Evolutionary conservation across 2,329 filamentous ascomycete genomes (phyloP).

Genomic region (Aspergillus novofumigatus): DNA sequence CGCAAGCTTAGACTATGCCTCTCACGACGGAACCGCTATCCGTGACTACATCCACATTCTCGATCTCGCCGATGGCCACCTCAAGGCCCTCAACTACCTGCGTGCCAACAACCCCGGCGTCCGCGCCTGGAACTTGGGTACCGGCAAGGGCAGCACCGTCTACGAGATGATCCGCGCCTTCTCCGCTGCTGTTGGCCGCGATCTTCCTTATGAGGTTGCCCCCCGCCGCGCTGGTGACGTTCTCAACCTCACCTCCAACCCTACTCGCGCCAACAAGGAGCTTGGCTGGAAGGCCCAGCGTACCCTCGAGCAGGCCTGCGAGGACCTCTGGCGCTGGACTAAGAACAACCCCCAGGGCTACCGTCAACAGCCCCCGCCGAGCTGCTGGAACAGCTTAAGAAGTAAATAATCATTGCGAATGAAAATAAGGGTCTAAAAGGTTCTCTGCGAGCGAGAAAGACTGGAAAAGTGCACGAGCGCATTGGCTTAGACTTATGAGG

Average conservation of each 20-base stretch:
- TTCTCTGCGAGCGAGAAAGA: not conserved
- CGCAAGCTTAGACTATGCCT: conserved; percentile 65
- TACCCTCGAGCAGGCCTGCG: conserved; percentile 87
- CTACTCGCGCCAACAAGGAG: conserved; percentile 79
- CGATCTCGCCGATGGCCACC: conserved; percentile 49
- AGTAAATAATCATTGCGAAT: conserved; percentile 18
- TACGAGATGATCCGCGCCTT: conserved; percentile 98
- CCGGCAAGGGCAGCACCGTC: conserved; percentile 89
- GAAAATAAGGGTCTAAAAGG: not conserved
- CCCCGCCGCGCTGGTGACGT: conserved; percentile 83
- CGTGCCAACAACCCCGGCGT: conserved; percentile 67
- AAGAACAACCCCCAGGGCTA: conserved; percentile 96
- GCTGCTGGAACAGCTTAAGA: conserved; percentile 58
- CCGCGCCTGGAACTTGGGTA: conserved; percentile 94
- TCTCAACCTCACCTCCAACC: conserved; percentile 89
- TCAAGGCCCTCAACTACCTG: conserved; percentile 65
- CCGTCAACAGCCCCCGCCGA: conserved; percentile 81
- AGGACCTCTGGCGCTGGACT: conserved; percentile 95
- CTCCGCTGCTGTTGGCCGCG: conserved; percentile 75
- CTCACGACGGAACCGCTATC: conserved; percentile 45
- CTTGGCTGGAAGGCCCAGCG: conserved; percentile 87
- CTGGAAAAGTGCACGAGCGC: not conserved
- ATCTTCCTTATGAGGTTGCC: conserved; percentile 82
- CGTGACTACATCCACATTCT: conserved; percentile 72
- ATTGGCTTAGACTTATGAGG: conserved; percentile 4